These are phyloP conservation scores for Microascus cirrosus DNA, from an alignment of 2,329 filamentous ascomycete genomes.

Conservation along the genomic window DNA sequence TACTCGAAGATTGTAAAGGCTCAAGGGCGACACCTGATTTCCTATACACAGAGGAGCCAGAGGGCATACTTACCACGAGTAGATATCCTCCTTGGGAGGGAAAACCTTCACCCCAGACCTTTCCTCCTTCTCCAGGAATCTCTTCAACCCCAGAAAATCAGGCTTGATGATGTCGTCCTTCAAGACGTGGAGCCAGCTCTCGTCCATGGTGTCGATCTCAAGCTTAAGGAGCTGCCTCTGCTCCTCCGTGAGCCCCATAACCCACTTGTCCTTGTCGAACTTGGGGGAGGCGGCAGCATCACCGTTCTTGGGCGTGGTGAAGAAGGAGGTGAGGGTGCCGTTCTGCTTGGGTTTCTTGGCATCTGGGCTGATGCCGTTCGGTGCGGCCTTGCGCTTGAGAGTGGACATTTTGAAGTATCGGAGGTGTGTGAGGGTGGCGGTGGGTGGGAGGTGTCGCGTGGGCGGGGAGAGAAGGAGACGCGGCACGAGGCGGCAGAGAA, in stretches of 20 bases:
- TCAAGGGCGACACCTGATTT: background rate
- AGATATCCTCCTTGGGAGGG: conserved; percentile 79
- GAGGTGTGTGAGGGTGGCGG: background rate
- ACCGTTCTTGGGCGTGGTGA: conserved; percentile 53
- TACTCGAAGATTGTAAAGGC: background rate
- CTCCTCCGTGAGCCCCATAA: conserved; percentile 66
- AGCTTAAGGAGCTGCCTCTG: conserved; percentile 73
- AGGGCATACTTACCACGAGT: conserved; percentile 63
- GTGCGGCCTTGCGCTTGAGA: conserved; percentile 55
- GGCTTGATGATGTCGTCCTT: conserved; percentile 74
- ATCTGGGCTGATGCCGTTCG: conserved; percentile 27
- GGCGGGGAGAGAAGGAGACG: background rate
- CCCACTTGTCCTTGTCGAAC: conserved; percentile 88
- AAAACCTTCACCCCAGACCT: conserved; percentile 68
- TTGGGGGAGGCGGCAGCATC: conserved; percentile 26
- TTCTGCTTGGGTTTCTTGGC: conserved; percentile 65
- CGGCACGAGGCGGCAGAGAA: background rate
- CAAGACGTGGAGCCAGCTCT: conserved; percentile 80
- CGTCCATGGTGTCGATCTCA: conserved; percentile 85
- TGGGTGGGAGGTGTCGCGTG: background rate
- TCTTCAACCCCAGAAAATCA: conserved; percentile 80
- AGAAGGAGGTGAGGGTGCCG: conserved; percentile 81
- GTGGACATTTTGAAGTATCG: conserved; percentile 31
- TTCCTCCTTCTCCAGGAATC: conserved; percentile 72
- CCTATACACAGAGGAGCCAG: background rate